These are phyloP conservation scores for Geopyxis carbonaria DNA, from an alignment of 495 filamentous ascomycete genomes.

Conservation along the genomic window DNA sequence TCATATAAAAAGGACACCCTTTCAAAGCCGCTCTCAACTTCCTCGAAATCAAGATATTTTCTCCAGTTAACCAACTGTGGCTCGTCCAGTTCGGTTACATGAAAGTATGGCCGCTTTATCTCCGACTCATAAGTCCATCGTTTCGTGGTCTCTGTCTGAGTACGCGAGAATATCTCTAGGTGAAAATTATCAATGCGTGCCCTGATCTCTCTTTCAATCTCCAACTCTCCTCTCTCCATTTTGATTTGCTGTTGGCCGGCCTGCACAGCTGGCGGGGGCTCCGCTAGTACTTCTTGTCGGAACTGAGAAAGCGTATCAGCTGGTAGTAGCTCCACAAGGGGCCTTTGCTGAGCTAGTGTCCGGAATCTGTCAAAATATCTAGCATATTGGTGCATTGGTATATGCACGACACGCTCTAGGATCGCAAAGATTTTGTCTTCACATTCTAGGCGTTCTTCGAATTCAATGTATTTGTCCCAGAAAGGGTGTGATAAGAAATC, in stretches of 20 bases:
- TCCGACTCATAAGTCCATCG: conserved; percentile 90
- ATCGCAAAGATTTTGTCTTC: conserved; percentile 77
- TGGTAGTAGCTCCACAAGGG: conserved; percentile 54
- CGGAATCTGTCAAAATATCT: conserved; percentile 89
- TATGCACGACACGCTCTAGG: conserved; percentile 67
- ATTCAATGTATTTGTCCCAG: conserved; percentile 98
- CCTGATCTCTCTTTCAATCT: conserved; percentile 70
- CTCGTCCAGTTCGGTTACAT: conserved; percentile 82
- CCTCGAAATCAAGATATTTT: conserved; percentile 94
- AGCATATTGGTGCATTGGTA: conserved; percentile 93
- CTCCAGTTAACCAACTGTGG: conserved; percentile 80
- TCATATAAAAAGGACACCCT: conserved; percentile 79
- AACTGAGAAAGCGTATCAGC: conserved; percentile 51
- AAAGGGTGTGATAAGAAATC: conserved; percentile 92
- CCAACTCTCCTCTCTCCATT: conserved; percentile 42
- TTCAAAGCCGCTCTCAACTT: conserved; percentile 58
- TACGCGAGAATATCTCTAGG: conserved; percentile 62
- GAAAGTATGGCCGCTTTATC: conserved; percentile 94
- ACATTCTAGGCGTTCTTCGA: conserved; percentile 75
- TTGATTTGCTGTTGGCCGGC: conserved; percentile 35
- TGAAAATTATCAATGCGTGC: conserved; percentile 62
- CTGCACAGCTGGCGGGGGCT: conserved; percentile 32
- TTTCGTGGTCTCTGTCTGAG: conserved; percentile 78
- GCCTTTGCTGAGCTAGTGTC: conserved; percentile 53
- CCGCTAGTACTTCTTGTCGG: conserved; percentile 49